These are phyloP conservation scores for Setomelanomma holmii DNA, from an alignment of 2,329 filamentous ascomycete genomes.

Conservation along the genomic window DNA sequence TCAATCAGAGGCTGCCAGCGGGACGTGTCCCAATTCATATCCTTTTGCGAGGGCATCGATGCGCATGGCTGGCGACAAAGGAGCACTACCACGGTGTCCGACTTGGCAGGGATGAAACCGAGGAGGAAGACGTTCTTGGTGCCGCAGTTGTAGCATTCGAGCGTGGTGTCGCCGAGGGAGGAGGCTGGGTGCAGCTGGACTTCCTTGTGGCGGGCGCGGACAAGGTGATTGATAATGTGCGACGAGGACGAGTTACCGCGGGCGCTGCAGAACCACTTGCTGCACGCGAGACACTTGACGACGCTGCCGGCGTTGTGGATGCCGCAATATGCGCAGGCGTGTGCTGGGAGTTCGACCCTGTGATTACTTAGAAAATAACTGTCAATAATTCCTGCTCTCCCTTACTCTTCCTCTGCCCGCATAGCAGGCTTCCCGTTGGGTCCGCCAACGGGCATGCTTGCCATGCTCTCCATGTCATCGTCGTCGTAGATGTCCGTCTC, in stretches of 20 bases:
- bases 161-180: conserved; percentile 89
- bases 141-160: conserved; percentile 99
- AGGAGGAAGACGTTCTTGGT: conserved; percentile 99
- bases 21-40: conserved; percentile 99
- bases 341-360: conserved; percentile 76
- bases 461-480: conserved; percentile 73
- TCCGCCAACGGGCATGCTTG: conserved; percentile 81
- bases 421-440: conserved; percentile 64
- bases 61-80: conserved; percentile 97
- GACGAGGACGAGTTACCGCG: conserved; percentile 96
- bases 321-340: conserved; percentile 94
- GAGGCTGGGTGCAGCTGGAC: conserved; percentile 95
- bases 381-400: background rate
- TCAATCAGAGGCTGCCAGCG: conserved; percentile 98
- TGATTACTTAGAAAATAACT: conserved; percentile 4
- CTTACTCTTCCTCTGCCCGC: conserved; percentile 69
- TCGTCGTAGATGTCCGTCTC: conserved; percentile 88
- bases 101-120: conserved; percentile 98
- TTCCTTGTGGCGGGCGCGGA: conserved; percentile 97
- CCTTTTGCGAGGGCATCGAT: conserved; percentile 92
- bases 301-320: conserved; percentile 96
- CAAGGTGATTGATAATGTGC: conserved; percentile 97
- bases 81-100: conserved; percentile 95
- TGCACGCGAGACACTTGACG: conserved; percentile 94
- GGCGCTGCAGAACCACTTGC: conserved; percentile 99